Percentiles rank a stretch among this genome's conserved stretches.
Conservation (phyloP, 2,329 filamentous ascomycete genomes). For the Tolypocladium ovalisporum region DNA sequence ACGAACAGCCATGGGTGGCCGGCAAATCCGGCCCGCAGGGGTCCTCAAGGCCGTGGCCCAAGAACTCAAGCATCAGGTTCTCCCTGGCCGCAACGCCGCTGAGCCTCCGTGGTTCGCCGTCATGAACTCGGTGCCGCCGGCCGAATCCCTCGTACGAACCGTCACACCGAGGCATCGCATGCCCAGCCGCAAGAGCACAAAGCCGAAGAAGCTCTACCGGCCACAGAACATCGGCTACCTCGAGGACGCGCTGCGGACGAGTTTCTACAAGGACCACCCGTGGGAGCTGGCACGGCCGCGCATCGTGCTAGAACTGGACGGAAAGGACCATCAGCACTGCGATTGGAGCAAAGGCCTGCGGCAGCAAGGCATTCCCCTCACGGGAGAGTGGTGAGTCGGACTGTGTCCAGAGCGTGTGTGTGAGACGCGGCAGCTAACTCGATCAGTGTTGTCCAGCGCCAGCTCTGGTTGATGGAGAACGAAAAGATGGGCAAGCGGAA, state of each 20-base stretch:
- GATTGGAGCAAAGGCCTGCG: constrained; percentile 69
- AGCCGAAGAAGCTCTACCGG: constrained; percentile 65
- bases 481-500: constrained; percentile 46
- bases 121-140: constrained; percentile 42
- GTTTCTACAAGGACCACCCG: constrained; percentile 89
- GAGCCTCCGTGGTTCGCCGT: constrained; percentile 39
- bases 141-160: constrained; percentile 45
- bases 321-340: constrained; percentile 63
- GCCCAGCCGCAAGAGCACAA: constrained; percentile 30
- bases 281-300: constrained; percentile 92
- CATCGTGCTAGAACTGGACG: constrained; percentile 74
- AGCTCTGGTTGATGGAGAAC: constrained; percentile 72
- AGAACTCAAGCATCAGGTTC: constrained; percentile 30
- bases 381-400: constrained; percentile 65
- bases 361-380: constrained; percentile 65
- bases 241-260: constrained; percentile 69
- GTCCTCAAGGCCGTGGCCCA: constrained; percentile 34
- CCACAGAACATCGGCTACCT: constrained; percentile 69
- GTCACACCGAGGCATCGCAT: constrained; percentile 35
- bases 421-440: constrained; percentile 6
- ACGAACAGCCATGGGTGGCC: constrained; percentile 24
- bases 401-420: background rate
- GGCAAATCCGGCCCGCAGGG: constrained; percentile 34
- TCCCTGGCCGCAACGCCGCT: constrained; percentile 20
- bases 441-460: constrained; percentile 78